phyloP scores from a whole-genome alignment of 2,329 filamentous ascomycete species.

The Chaetomium strumarium region DNA sequence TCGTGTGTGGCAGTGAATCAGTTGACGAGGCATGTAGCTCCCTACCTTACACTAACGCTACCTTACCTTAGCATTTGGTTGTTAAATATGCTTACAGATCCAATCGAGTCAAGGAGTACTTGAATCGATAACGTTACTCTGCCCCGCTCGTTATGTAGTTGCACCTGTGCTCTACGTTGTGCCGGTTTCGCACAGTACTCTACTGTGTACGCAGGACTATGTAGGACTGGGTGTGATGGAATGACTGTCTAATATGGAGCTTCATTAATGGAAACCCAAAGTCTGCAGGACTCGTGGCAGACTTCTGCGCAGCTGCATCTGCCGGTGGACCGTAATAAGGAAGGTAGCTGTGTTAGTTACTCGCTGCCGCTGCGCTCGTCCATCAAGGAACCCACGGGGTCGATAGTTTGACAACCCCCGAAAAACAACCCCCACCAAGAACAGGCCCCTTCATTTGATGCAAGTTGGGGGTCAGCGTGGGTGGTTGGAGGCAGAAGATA shows the following conservation, averaged over 20 bases:
- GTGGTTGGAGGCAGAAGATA: background rate
- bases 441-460: background rate
- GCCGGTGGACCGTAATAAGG: no score
- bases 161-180: background rate
- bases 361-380: no score
- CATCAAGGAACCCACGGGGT: background rate
- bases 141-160: conserved; percentile 8
- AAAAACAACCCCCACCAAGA: background rate
- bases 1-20: conserved; percentile 5
- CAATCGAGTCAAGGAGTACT: background rate
- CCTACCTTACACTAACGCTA: background rate
- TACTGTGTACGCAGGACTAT: no score
- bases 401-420: background rate
- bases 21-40: background rate
- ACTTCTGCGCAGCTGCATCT: background rate
- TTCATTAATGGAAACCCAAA: background rate
- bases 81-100: background rate
- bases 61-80: background rate
- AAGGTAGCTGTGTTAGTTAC: no score
- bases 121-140: background rate
- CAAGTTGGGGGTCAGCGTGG: conserved; percentile 10
- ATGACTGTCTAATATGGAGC: background rate
- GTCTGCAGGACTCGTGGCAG: background rate
- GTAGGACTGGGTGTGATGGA: no score
- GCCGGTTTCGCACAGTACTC: no score